A percentile compares a stretch with the other conserved stretches of the same genome.
These are phyloP conservation scores for Sanghuangporus baumii DNA, from an alignment of 1,284 basidiomycete genomes.

Conservation along the genomic window DNA sequence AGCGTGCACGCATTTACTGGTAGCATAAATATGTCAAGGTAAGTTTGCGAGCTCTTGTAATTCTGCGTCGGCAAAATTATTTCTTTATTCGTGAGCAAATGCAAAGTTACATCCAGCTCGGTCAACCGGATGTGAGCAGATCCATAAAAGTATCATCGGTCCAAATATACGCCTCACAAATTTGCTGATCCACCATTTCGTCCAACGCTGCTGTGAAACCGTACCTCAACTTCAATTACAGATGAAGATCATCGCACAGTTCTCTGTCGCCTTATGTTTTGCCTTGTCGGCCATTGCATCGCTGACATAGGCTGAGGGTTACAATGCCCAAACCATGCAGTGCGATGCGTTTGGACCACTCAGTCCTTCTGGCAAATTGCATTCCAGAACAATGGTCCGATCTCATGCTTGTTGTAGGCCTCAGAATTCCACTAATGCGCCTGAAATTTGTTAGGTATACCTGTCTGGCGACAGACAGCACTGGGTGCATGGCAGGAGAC, in stretches of 20 bases:
- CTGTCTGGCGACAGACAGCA: background rate
- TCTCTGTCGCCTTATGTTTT: background rate
- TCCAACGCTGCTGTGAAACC: too few species aligned
- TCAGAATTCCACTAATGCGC: background rate
- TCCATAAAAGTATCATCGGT: too few species aligned
- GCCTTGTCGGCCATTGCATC: background rate
- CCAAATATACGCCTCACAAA: too few species aligned
- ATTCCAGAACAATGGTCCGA: background rate
- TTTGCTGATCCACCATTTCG: too few species aligned
- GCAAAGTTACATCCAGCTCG: too few species aligned
- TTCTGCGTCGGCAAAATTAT: too few species aligned
- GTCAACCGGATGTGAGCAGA: too few species aligned
- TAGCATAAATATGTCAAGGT: too few species aligned
- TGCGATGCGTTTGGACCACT: slow-evolving; percentile 5
- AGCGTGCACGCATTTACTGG: too few species aligned
- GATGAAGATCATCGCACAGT: background rate
- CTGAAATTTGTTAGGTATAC: background rate
- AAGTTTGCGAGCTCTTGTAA: too few species aligned
- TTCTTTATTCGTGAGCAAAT: too few species aligned
- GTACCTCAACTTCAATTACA: too few species aligned
- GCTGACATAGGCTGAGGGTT: background rate
- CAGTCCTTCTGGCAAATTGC: background rate
- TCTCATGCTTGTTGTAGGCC: background rate
- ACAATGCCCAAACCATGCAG: background rate
- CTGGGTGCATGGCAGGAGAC: background rate